Conservation (phyloP, 2,329 filamentous ascomycete genomes). For the Biscogniauxia marginata region DNA sequence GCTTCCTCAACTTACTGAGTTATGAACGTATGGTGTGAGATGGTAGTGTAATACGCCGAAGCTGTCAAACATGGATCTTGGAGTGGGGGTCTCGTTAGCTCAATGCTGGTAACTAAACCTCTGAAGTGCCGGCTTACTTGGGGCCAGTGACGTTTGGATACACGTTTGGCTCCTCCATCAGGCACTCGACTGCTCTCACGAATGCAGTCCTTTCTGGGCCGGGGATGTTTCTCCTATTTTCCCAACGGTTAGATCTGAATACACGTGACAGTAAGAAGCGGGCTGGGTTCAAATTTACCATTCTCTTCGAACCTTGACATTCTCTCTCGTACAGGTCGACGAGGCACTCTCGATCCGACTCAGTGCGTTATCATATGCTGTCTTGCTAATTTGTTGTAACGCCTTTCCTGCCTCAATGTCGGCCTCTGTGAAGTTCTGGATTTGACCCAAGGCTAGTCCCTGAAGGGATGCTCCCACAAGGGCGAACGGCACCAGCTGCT, state of each 20-base stretch:
- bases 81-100: not conserved
- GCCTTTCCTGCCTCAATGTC: constrained; percentile 31
- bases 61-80: constrained; percentile 30
- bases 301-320: constrained; percentile 31
- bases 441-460: constrained; percentile 18
- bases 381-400: constrained; percentile 23
- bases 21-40: constrained; percentile 30
- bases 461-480: constrained; percentile 23
- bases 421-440: constrained; percentile 22
- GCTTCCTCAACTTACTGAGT: constrained; percentile 24
- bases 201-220: constrained; percentile 26
- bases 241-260: constrained; percentile 1
- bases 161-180: constrained; percentile 27
- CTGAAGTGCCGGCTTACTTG: constrained; percentile 13
- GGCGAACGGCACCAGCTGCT: constrained; percentile 18
- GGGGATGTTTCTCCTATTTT: constrained; percentile 27
- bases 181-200: constrained; percentile 28
- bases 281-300: constrained; percentile 17
- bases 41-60: constrained; percentile 31
- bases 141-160: constrained; percentile 29
- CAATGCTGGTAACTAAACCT: not conserved
- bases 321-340: constrained; percentile 27
- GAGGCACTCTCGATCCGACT: constrained; percentile 19
- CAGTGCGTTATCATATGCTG: constrained; percentile 25
- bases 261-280: not conserved